These are phyloP conservation scores for Fusarium sulawesiense DNA, from an alignment of 2,329 filamentous ascomycete species.

Conservation along the genomic window DNA sequence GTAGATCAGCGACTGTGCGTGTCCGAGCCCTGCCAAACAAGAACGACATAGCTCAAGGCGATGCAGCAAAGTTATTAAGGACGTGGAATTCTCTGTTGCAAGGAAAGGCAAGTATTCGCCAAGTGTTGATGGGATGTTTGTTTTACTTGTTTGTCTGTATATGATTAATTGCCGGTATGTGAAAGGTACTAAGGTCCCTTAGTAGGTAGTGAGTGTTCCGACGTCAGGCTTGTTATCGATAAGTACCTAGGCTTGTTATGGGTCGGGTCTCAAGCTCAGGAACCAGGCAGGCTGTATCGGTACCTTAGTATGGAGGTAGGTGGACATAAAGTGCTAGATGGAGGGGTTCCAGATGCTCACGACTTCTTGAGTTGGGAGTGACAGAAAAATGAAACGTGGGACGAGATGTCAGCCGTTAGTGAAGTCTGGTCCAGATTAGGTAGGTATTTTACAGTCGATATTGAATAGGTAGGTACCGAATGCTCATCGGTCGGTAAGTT, in stretches of 20 bases:
- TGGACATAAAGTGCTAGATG: background rate
- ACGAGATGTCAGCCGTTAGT: background rate
- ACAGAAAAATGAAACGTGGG: background rate
- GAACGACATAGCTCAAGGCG: conserved; percentile 60
- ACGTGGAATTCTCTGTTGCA: background rate
- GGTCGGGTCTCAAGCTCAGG: background rate
- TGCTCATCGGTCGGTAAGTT: background rate
- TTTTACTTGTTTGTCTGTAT: conserved; percentile 11
- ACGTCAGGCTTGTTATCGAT: conserved; percentile 40
- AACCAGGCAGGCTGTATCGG: background rate
- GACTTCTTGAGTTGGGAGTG: background rate
- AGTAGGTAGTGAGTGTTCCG: background rate
- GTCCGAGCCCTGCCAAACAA: conserved; percentile 65
- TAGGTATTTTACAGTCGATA: conserved; percentile 14
- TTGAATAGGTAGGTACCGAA: conserved; percentile 5
- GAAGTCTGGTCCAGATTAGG: background rate
- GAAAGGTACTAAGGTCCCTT: background rate
- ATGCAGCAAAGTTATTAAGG: background rate
- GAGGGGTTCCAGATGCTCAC: background rate
- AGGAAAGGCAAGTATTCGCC: background rate
- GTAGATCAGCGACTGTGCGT: conserved; percentile 64
- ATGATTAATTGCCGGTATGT: conserved; percentile 10
- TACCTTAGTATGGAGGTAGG: background rate
- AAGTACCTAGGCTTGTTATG: conserved; percentile 8
- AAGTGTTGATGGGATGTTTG: conserved; percentile 8